Evolutionary conservation across 116 monocot genomes (phyloP).

Genomic region (Iris pallida): DNA sequence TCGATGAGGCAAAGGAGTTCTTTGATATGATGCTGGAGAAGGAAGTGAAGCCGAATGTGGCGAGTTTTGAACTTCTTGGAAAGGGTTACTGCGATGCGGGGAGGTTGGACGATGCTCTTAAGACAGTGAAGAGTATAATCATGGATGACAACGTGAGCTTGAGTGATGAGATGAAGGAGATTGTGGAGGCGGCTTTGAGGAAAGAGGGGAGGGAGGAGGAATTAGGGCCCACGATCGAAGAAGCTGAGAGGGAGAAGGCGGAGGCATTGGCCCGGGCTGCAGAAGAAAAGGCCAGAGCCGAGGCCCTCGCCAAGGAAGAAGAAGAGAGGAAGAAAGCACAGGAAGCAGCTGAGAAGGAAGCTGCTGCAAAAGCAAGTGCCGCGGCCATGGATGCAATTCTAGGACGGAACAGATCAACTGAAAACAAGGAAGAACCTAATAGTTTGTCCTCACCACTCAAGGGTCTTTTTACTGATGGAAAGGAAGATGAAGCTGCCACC

Average conservation of each 20-base stretch:
- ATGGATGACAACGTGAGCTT: slow-evolving; percentile 69
- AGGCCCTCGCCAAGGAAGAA: slow-evolving; percentile 78
- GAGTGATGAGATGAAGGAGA: slow-evolving; percentile 64
- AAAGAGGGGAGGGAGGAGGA: slow-evolving; percentile 73
- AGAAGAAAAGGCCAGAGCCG: slow-evolving; percentile 83
- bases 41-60: slow-evolving; percentile 65
- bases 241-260: slow-evolving; percentile 81
- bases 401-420: slow-evolving; percentile 35
- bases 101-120: slow-evolving; percentile 67
- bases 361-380: slow-evolving; percentile 71
- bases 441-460: background rate
- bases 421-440: slow-evolving; percentile 16
- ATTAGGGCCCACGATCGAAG: slow-evolving; percentile 54
- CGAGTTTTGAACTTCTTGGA: slow-evolving; percentile 67
- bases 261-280: slow-evolving; percentile 68
- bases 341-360: slow-evolving; percentile 79
- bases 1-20: slow-evolving; percentile 64
- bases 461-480: slow-evolving; percentile 5
- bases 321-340: slow-evolving; percentile 93
- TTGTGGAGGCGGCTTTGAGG: slow-evolving; percentile 48
- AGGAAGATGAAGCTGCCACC: background rate
- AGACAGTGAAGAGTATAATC: slow-evolving; percentile 49
- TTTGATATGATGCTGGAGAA: slow-evolving; percentile 74
- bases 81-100: slow-evolving; percentile 40
- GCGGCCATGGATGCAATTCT: slow-evolving; percentile 87